Base-by-base conservation (phyloP, 2,329 filamentous ascomycete species). In the Plenodomus tracheiphilus region DNA sequence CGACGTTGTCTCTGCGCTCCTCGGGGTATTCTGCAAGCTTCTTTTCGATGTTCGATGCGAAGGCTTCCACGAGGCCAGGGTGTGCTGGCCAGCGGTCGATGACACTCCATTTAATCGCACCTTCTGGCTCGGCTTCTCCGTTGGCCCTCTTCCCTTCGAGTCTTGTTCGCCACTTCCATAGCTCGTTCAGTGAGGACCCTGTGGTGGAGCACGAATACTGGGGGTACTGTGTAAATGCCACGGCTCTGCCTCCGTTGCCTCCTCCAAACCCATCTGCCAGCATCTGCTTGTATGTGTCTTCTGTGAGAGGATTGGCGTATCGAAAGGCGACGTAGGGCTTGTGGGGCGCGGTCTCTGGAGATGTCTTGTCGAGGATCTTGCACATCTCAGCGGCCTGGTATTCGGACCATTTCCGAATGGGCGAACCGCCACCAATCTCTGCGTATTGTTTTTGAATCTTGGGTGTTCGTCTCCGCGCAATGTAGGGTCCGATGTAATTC, bases 201-300 rank as follows among this genome's bases (percentile, higher is more conserved):
- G 94, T 99, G 1, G 94, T 99, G 17, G 91, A 96, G 77, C 95
- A 99, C 17, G 91, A 96, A 75, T 99, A 99, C 72, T 99, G 94
- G 2, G 94, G 94, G 65, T 99, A 99, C 74, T 99, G 94, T 21
- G 93, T 97, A 69, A 99, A 99, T 1, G 94, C 94, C 4, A 99
- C 91, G 1, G 95, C 94, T 49, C 94, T 84, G 2, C 93, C 93
- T n/a, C 92, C 92, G 52, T 85, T 90, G 4, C 93, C 92, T 44
- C 86, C 84, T 10, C 92, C 93, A 68, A 97, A 96, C 0, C 94
- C 94, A 70, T 99, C 94, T 7, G 85, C 85, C 19, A 99, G 76
- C 56, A 99, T 74, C 64, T 84, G 82, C 45, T 83, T 80, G 71
- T 99, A 97, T 85, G 92, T 96, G 61, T 96, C 85, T 75, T 97